phyloP scores from a whole-genome alignment of 768 basidiomycete genomes.

The Agaricus blazei region DNA sequence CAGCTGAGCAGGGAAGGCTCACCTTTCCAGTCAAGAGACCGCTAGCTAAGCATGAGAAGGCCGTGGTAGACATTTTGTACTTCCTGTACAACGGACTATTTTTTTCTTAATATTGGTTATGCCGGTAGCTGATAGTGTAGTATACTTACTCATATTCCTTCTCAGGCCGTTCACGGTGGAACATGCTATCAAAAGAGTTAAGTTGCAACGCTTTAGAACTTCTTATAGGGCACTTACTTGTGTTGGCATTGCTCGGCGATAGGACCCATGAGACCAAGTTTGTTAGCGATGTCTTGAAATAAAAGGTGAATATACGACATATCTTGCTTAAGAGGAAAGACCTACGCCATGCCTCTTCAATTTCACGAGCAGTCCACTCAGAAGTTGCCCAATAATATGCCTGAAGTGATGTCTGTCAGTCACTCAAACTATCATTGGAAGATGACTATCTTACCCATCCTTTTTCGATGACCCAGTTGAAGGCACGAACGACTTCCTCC shows the following conservation, averaged over 20 bases:
- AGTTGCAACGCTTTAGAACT: no score
- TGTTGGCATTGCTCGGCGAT: slow-evolving; percentile 76
- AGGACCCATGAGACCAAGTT: slow-evolving; percentile 62
- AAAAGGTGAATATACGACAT: background rate
- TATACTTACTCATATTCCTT: slow-evolving; percentile 59
- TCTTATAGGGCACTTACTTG: slow-evolving; percentile 19
- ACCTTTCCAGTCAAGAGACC: slow-evolving; percentile 81
- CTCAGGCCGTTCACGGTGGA: slow-evolving; percentile 78
- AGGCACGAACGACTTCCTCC: slow-evolving; percentile 79
- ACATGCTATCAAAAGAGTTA: slow-evolving; percentile 43
- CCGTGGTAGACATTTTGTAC: slow-evolving; percentile 63
- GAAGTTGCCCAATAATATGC: slow-evolving; percentile 73
- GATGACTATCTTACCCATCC: slow-evolving; percentile 45
- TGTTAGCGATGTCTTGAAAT: slow-evolving; percentile 55
- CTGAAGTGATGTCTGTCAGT: slow-evolving; percentile 18
- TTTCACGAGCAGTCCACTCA: slow-evolving; percentile 71
- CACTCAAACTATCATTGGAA: slow-evolving; percentile 4
- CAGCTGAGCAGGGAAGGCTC: background rate
- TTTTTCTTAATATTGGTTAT: slow-evolving; percentile 1
- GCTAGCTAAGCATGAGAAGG: slow-evolving; percentile 68
- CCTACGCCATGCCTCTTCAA: slow-evolving; percentile 62
- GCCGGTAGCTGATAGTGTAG: background rate
- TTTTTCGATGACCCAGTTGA: slow-evolving; percentile 71
- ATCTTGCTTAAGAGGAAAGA: background rate
- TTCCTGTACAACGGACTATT: slow-evolving; percentile 58